phyloP scores from a whole-genome alignment of 2,329 filamentous ascomycete species.

The Xylogone sp. region DNA sequence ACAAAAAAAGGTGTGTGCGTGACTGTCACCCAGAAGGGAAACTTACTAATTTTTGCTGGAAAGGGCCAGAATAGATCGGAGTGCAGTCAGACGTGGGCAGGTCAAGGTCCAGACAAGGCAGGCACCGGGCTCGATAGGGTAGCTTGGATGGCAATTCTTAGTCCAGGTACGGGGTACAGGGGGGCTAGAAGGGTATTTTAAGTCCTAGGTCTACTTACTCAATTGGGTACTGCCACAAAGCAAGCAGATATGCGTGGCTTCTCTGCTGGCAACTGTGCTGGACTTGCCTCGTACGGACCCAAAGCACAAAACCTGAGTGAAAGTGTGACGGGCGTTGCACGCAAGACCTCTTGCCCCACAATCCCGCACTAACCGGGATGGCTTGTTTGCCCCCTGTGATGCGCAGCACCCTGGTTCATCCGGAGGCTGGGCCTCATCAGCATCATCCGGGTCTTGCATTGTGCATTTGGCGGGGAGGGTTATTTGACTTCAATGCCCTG shows the following conservation, averaged over 20 bases:
- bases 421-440: neutral
- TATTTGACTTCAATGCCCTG: too few relatives aligned
- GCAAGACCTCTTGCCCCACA: neutral
- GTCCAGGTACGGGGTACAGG: neutral
- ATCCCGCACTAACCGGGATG: neutral
- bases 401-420: neutral
- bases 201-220: too few relatives aligned
- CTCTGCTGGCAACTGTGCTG: neutral
- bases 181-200: too few relatives aligned
- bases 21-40: neutral
- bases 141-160: neutral
- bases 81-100: neutral
- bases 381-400: neutral
- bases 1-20: neutral
- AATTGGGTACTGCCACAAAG: neutral
- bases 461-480: too few relatives aligned
- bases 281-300: neutral
- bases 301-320: neutral
- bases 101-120: neutral
- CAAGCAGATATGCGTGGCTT: too few relatives aligned
- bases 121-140: neutral
- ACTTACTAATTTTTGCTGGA: too few relatives aligned
- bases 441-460: too few relatives aligned
- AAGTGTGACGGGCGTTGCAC: neutral
- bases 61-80: too few relatives aligned